Percentiles rank a stretch among this genome's conserved stretches.
Conservation (phyloP, 2,329 filamentous ascomycete species). For the Xylariomycetidae sp. region DNA sequence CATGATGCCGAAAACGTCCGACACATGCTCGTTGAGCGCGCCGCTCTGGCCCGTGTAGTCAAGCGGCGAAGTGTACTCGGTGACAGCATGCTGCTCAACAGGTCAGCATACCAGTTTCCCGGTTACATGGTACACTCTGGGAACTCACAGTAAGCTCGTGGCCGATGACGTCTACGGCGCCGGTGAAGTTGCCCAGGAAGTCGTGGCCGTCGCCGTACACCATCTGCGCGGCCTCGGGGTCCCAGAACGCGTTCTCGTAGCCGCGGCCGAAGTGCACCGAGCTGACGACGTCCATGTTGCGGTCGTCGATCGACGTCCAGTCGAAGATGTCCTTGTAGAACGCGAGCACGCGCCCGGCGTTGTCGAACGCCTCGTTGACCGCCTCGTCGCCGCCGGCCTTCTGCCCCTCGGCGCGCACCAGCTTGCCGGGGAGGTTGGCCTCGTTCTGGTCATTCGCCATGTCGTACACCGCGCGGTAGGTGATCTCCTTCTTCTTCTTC, state of each 20-base stretch:
- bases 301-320: slow-evolving; percentile 47
- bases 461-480: slow-evolving; percentile 39
- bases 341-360: slow-evolving; percentile 40
- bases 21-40: slow-evolving; percentile 51
- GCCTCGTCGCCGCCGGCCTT: slow-evolving; percentile 32
- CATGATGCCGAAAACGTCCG: slow-evolving; percentile 53
- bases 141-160: slow-evolving; percentile 48
- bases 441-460: slow-evolving; percentile 33
- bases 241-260: slow-evolving; percentile 51
- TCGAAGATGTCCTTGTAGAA: slow-evolving; percentile 45
- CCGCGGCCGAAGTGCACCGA: slow-evolving; percentile 45
- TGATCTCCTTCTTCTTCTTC: too few species aligned
- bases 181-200: slow-evolving; percentile 46
- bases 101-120: slow-evolving; percentile 5
- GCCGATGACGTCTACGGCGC: slow-evolving; percentile 49
- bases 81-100: slow-evolving; percentile 39
- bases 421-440: slow-evolving; percentile 33
- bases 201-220: slow-evolving; percentile 50
- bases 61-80: slow-evolving; percentile 42
- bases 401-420: slow-evolving; percentile 38
- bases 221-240: slow-evolving; percentile 42
- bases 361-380: slow-evolving; percentile 45
- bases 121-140: too few species aligned
- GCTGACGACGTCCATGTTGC: slow-evolving; percentile 41
- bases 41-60: slow-evolving; percentile 46